A percentile compares a stretch with the other conserved stretches of the same genome.
Conservation (phyloP, 2,329 filamentous ascomycete genomes). For the Trichocomaceae sp. region DNA sequence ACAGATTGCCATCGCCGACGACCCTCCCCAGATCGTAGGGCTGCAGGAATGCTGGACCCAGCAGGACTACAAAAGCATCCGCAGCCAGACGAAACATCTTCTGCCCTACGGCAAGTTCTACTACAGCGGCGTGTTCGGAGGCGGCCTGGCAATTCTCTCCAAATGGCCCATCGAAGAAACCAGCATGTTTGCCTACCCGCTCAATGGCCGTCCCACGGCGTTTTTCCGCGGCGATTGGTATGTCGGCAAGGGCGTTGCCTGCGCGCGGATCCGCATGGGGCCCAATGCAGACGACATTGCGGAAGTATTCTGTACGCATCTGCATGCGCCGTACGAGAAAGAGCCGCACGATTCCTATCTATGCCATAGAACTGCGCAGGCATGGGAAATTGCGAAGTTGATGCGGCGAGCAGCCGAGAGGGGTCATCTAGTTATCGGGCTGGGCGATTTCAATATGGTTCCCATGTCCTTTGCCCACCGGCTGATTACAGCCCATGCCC, state of each 20-base stretch:
- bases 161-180: conserved; percentile 89
- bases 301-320: conserved; percentile 89
- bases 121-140: conserved; percentile 79
- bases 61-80: conserved; percentile 73
- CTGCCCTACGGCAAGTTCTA: conserved; percentile 94
- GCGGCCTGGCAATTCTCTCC: conserved; percentile 80
- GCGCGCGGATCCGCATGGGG: conserved; percentile 69
- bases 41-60: conserved; percentile 93
- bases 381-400: conserved; percentile 89
- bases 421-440: conserved; percentile 73
- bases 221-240: conserved; percentile 96
- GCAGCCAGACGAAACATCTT: conserved; percentile 62
- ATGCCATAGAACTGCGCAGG: conserved; percentile 83
- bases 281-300: conserved; percentile 58
- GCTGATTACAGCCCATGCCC: conserved; percentile 70
- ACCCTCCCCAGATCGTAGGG: conserved; percentile 76
- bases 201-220: conserved; percentile 87
- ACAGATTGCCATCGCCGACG: conserved; percentile 62
- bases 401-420: conserved; percentile 73
- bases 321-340: conserved; percentile 80
- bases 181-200: conserved; percentile 76
- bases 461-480: conserved; percentile 77
- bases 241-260: conserved; percentile 89
- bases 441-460: conserved; percentile 97
- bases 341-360: conserved; percentile 77